Evolutionary conservation across 169 alveolate species (phyloP).

Genomic region (Eimeria necatrix): DNA sequence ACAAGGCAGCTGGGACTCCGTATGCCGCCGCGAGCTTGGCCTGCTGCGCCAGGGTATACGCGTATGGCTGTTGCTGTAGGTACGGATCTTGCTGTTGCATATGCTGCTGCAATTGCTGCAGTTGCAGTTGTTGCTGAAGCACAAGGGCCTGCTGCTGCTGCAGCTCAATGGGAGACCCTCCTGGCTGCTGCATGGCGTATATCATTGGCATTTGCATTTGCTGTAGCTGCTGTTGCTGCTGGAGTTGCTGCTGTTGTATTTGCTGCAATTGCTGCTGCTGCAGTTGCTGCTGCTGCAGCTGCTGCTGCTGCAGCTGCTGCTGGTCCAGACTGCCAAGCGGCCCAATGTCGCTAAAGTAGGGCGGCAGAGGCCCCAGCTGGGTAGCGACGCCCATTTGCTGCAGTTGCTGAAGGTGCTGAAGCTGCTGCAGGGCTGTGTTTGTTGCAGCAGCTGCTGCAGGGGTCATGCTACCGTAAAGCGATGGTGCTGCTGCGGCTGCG

Average conservation of each 20-base stretch:
- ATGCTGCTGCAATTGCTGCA: not conserved
- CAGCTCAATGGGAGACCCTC: conserved; percentile 37
- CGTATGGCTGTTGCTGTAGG: conserved; percentile 59
- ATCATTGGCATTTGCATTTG: conserved; percentile 24
- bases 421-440: conserved; percentile 28
- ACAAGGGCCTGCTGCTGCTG: conserved; percentile 61
- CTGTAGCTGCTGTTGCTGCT: conserved; percentile 43
- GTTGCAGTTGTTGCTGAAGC: conserved; percentile 18
- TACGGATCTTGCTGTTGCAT: conserved; percentile 38
- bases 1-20: conserved; percentile 60
- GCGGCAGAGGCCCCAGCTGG: conserved; percentile 37
- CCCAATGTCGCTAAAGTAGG: not conserved
- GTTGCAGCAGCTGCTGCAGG: conserved; percentile 57
- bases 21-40: conserved; percentile 41
- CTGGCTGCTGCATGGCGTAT: conserved; percentile 53
- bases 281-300: conserved; percentile 52
- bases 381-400: conserved; percentile 47
- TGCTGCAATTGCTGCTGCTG: conserved; percentile 48
- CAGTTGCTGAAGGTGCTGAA: conserved; percentile 35
- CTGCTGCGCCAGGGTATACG: conserved; percentile 48
- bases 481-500: conserved; percentile 48
- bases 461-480: conserved; percentile 7
- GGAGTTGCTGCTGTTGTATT: conserved; percentile 1
- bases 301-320: conserved; percentile 22
- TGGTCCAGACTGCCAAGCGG: conserved; percentile 39